Percentiles rank a stretch among this genome's conserved stretches.
These are phyloP conservation scores for Allium sativum DNA, from an alignment of 106 monocot species.

Conservation along the genomic window DNA sequence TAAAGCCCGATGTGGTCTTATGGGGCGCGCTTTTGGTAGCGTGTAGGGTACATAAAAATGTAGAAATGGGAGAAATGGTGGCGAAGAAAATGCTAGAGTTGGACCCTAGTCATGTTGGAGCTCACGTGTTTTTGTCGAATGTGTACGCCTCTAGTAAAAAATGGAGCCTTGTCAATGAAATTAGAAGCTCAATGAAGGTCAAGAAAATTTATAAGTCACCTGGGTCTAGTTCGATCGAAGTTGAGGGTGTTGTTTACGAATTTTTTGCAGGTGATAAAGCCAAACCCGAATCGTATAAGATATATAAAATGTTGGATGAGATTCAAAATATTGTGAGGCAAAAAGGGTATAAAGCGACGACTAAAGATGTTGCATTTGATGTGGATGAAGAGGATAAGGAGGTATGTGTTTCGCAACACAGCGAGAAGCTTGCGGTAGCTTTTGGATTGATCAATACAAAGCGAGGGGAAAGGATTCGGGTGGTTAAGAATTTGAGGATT, in stretches of 20 bases:
- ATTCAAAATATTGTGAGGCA: slow-evolving; percentile 19
- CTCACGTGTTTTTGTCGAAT: slow-evolving; percentile 54
- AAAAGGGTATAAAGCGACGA: slow-evolving; percentile 12
- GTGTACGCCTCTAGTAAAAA: slow-evolving; percentile 35
- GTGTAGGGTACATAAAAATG: slow-evolving; percentile 3
- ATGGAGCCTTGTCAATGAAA: slow-evolving; percentile 32
- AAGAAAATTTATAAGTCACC: slow-evolving; percentile 39
- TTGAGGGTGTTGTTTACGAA: slow-evolving; percentile 35
- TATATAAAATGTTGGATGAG: slow-evolving; percentile 53
- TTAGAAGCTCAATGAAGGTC: slow-evolving; percentile 39
- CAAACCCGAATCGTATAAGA: slow-evolving; percentile 27
- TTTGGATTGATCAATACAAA: slow-evolving; percentile 50
- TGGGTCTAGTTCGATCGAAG: slow-evolving; percentile 50
- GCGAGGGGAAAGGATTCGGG: slow-evolving; percentile 23
- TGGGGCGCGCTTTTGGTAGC: slow-evolving; percentile 54
- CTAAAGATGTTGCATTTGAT: slow-evolving; percentile 40
- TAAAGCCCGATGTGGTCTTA: slow-evolving; percentile 41
- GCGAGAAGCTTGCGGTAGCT: slow-evolving; percentile 56
- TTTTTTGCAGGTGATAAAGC: slow-evolving; percentile 45
- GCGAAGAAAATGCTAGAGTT: slow-evolving; percentile 55
- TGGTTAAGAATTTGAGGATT: slow-evolving; percentile 60
- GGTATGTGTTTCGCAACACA: slow-evolving; percentile 42
- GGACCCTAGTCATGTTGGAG: slow-evolving; percentile 48
- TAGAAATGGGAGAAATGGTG: slow-evolving; percentile 47
- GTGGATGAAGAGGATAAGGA: slow-evolving; percentile 46